Percentiles rank a stretch among this genome's conserved stretches.
These are phyloP conservation scores for Calamus simplicifolius DNA, from an alignment of 176 grass and related monocot genomes.

Conservation along the genomic window DNA sequence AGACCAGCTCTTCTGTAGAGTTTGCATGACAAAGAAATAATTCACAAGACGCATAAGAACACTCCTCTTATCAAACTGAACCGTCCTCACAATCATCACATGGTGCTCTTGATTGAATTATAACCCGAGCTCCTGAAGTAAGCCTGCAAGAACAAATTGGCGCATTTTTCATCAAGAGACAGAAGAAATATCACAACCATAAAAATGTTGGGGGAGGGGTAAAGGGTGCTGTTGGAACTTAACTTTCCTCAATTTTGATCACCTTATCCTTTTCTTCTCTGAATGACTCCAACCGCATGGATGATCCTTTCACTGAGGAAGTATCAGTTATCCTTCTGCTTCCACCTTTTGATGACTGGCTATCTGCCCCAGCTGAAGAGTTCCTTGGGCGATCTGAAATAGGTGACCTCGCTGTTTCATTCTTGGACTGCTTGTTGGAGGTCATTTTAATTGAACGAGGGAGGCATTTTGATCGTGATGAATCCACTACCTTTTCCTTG, in stretches of 20 bases:
- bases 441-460: constrained; percentile 46
- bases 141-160: constrained; percentile 36
- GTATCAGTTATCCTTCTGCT: constrained; percentile 37
- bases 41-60: no score
- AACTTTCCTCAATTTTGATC: constrained; percentile 89
- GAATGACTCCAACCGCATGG: constrained; percentile 38
- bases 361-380: constrained; percentile 40
- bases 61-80: not conserved
- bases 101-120: constrained; percentile 66
- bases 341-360: constrained; percentile 24
- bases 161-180: constrained; percentile 32
- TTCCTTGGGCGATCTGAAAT: constrained; percentile 53
- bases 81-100: constrained; percentile 41
- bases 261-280: constrained; percentile 69
- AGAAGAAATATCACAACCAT: constrained; percentile 3
- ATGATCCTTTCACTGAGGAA: not conserved
- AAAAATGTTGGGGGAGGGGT: constrained; percentile 10
- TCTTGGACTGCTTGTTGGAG: not conserved
- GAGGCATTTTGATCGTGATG: constrained; percentile 46
- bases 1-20: no score
- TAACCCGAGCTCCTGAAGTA: constrained; percentile 70
- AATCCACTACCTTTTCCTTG: constrained; percentile 27
- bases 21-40: no score
- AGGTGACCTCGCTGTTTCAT: constrained; percentile 38
- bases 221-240: constrained; percentile 23